Percentiles rank a stretch among this genome's conserved stretches.
phyloP scores from a whole-genome alignment of 2,329 filamentous ascomycete species.

The Chlorencoelia australis region DNA sequence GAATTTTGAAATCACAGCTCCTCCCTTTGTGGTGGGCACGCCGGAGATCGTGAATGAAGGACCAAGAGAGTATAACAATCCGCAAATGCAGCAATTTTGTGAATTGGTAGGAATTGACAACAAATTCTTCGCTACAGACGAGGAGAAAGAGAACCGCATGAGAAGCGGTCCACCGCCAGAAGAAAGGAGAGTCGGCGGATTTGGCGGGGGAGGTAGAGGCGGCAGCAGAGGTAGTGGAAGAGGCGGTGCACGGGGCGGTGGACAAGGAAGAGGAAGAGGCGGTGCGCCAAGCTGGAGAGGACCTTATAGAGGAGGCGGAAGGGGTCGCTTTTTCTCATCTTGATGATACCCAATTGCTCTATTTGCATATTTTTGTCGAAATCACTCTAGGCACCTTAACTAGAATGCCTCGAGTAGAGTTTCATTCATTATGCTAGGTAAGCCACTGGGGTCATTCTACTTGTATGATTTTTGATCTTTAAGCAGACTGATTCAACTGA shows the following conservation, averaged over 20 bases:
- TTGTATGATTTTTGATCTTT: too few species aligned
- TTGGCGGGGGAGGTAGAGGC: constrained; percentile 22
- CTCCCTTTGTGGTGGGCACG: constrained; percentile 49
- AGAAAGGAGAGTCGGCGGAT: constrained; percentile 23
- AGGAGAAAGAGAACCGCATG: constrained; percentile 54
- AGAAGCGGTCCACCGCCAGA: constrained; percentile 44
- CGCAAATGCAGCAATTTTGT: constrained; percentile 78
- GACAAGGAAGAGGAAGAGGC: constrained; percentile 28
- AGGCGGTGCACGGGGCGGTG: constrained; percentile 22
- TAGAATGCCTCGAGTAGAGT: too few species aligned
- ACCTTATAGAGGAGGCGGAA: constrained; percentile 12
- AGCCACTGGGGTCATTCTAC: too few species aligned
- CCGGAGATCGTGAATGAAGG: constrained; percentile 50
- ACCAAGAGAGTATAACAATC: constrained; percentile 75
- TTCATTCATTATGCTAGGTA: too few species aligned
- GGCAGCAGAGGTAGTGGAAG: constrained; percentile 29
- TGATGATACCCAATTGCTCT: too few species aligned
- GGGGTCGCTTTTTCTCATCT: too few species aligned
- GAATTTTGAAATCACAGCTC: constrained; percentile 70
- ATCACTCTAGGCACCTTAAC: too few species aligned
- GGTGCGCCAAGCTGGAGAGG: too few species aligned
- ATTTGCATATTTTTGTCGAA: too few species aligned
- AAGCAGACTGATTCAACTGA: too few species aligned
- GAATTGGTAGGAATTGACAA: constrained; percentile 67
- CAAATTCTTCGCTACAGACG: constrained; percentile 59